Base-by-base conservation (phyloP, 73 alveolate genomes). In the Paramecium pentaurelia region DNA sequence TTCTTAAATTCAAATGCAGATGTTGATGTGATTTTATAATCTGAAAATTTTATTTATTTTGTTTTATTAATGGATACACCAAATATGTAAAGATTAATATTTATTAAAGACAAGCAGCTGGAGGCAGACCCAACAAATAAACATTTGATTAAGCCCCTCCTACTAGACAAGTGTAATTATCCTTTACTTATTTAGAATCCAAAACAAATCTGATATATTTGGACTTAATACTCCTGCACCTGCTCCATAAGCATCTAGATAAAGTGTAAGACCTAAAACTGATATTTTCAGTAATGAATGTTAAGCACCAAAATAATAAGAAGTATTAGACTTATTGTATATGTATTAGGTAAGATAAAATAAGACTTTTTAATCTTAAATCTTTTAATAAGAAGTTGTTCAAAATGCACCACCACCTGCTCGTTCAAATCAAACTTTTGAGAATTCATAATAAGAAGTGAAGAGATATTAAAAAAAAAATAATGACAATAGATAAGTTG, bases 31-130 rank as follows among this genome's bases (percentile, higher is more conserved):
- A 18, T 54, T 54, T 54, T 54, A 54, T 54, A 54, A 54, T 54
- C 70, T 54, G 16, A 54, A 54, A 54, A 54, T 54, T n/a, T 54
- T 54, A 54, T 54, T 54, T 54, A 54, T 54, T 49, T 54, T 54
- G 70, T 54, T 64, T 71, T 75, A 75, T 38, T 12, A 36, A 75
- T 75, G 88, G 88, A 75, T 75, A 36, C 60, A 25, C 38, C 88
- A 16, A 38, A 75, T 14, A 38, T 75, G 88, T 75, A 75, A 3
- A 75, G 18, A 42, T 34, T 2, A 30, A 16, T 36, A 12, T 14
- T 16, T 75, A 14, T 30, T 38, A 9, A 75, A 75, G 88, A 36
- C 68, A 34, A 38, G 88, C 88, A 36, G 88, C 88, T 16, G 88
- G 88, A 36, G 20, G 70, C 8, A 75, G 88, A 75, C 88, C 88